Evolutionary conservation across 164 flowering plant genomes (phyloP).

Genomic region (Taxillus chinensis): DNA sequence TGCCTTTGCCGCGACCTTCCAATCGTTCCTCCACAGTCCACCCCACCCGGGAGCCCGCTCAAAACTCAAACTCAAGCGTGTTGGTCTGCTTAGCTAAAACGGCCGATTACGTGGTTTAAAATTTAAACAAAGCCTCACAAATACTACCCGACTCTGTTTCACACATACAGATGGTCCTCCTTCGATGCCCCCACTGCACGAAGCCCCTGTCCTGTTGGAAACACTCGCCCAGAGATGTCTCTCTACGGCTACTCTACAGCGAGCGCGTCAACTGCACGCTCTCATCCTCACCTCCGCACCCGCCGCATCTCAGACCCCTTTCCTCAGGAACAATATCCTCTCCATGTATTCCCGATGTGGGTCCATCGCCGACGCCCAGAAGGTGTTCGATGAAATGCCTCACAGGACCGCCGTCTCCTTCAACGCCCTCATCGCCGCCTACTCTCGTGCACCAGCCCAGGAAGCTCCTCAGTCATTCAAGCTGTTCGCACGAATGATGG

Average conservation of each 20-base stretch:
- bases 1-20: no score
- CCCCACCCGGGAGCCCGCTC: no score
- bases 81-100: no score
- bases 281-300: constrained; percentile 39
- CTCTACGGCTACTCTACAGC: constrained; percentile 30
- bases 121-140: no score
- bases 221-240: constrained; percentile 48
- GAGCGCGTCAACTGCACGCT: constrained; percentile 72
- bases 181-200: constrained; percentile 17
- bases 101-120: no score
- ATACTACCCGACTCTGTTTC: no score
- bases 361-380: constrained; percentile 34
- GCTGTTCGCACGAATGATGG: constrained; percentile 29
- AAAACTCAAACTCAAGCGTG: no score
- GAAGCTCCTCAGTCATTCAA: constrained; percentile 23
- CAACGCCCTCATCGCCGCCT: constrained; percentile 65
- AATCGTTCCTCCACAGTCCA: no score
- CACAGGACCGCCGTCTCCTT: constrained; percentile 55
- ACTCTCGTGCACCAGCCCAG: constrained; percentile 28
- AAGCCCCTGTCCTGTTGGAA: constrained; percentile 14
- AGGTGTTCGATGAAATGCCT: constrained; percentile 74
- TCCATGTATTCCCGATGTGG: constrained; percentile 64
- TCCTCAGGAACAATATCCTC: constrained; percentile 55
- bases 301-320: constrained; percentile 25
- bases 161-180: background rate